Base-by-base conservation (phyloP, 768 basidiomycete genomes). In the Mycena vitilis region DNA sequence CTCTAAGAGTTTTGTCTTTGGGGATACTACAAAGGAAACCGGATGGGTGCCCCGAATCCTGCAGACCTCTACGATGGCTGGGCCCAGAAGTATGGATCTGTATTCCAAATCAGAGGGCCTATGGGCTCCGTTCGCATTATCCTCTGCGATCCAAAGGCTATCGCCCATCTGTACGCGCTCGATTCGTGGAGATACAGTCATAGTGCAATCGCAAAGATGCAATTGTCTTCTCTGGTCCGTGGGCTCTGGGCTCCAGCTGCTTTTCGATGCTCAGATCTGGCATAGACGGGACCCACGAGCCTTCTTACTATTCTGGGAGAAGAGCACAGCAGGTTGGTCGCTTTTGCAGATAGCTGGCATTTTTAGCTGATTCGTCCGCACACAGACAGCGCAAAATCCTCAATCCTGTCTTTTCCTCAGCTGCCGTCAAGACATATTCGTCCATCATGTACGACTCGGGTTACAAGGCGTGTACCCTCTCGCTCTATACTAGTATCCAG, bases 71-170 rank as follows among this genome's bases (percentile, higher is more conserved):
- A 73, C 67, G 82, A 81, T 59, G 52, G 69, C n/a, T 82, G 80
- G 82, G 78, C 76, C 11, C 73, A 75, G 52, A 71, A 78, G 54
- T 83, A 78, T 20, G 82, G 82, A 36, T 54, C 74, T 10, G 80
- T 75, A 9, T 66, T 22, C 13, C 40, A 25, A 34, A 30, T 66
- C 3, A 16, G 58, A 7, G 57, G 49, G 2, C 65, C 65, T 23
- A 2, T 83, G 74, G 52, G 55, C 71, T 40, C 42, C 0, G 62
- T 4, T 5, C 63, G 30, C 5, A 58, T 77, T 22, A 59, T 75
- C 23, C 57, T 76, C 8, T 72, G 72, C n/a, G 78, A 77, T 58
- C 75, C 74, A 12, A 81, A 78, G 72, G 82, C 82, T 1, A 60
- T 83, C n/a, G 73, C 78, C 0, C 81, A 83, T 58, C 62, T 80